A percentile compares a stretch with the other conserved stretches of the same genome.
Evolutionary conservation across 257 asterid genomes (phyloP).

Genomic region (Solanum bulbocastanum): DNA sequence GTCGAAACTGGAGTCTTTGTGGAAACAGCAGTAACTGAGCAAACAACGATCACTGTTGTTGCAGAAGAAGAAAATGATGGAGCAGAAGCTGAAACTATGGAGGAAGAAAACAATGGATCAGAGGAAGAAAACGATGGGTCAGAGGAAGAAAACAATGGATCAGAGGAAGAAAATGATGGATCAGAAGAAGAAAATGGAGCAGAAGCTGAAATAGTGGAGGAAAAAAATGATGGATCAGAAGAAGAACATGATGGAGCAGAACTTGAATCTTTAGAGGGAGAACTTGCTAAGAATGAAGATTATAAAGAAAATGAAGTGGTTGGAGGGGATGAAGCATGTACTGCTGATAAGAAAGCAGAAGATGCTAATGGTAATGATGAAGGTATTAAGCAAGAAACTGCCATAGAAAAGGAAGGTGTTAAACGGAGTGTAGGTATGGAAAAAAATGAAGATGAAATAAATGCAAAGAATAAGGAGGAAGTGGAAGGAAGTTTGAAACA

Average conservation of each 20-base stretch:
- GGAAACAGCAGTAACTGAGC: not conserved
- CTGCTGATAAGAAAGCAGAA: constrained; percentile 21
- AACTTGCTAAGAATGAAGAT: not conserved
- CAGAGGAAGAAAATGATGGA: not conserved
- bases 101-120: not conserved
- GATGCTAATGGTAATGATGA: constrained; percentile 12
- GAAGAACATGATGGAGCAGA: not conserved
- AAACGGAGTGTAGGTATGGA: not conserved
- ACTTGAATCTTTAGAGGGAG: not conserved
- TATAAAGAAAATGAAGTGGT: not conserved
- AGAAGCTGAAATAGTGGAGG: not conserved
- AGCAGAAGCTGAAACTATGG: not conserved
- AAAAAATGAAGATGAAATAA: constrained; percentile 2
- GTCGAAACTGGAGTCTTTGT: not conserved
- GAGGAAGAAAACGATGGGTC: not conserved
- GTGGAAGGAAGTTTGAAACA: constrained; percentile 17
- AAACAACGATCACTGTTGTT: not conserved
- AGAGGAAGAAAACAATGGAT: not conserved
- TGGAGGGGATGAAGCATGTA: not conserved
- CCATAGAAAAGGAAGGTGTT: not conserved
- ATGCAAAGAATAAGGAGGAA: constrained; percentile 19
- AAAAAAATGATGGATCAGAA: not conserved
- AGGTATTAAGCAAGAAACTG: not conserved
- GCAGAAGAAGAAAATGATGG: not conserved
- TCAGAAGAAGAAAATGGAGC: not conserved